Percentiles rank a stretch among this genome's conserved stretches.
Evolutionary conservation across 2,329 filamentous ascomycete species (phyloP).

Genomic region (Penicillium sp.): DNA sequence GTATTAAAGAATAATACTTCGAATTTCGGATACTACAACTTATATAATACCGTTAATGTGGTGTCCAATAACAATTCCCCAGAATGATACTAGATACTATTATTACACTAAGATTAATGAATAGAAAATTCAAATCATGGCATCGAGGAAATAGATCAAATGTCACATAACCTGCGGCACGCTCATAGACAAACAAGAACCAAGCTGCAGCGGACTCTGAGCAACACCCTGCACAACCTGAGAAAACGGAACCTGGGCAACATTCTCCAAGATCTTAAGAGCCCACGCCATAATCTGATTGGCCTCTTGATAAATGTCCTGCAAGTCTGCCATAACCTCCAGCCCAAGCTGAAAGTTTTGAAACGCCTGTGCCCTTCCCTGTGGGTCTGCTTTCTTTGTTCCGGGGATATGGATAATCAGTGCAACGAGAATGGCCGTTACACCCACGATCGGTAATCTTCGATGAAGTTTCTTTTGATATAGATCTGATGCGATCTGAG

Average conservation of each 20-base stretch:
- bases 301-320: constrained; percentile 16
- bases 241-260: not conserved
- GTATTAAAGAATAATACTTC: too few species aligned
- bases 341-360: constrained; percentile 11
- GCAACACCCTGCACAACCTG: not conserved
- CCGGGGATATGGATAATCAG: constrained; percentile 16
- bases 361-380: constrained; percentile 3
- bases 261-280: constrained; percentile 9
- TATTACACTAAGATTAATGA: not conserved
- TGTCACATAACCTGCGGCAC: not conserved
- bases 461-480: constrained; percentile 9
- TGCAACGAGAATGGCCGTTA: constrained; percentile 16
- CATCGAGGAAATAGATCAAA: too few species aligned
- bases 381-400: constrained; percentile 3
- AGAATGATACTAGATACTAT: not conserved
- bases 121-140: not conserved
- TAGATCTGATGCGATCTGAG: constrained; percentile 11
- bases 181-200: not conserved
- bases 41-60: too few species aligned
- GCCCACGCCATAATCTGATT: constrained; percentile 11
- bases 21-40: too few species aligned
- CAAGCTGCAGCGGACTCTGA: not conserved
- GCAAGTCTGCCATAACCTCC: constrained; percentile 12
- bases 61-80: too few species aligned
- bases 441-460: constrained; percentile 11